Evolutionary conservation across 2,329 filamentous ascomycete species (phyloP), one percentile per base, ranked within the genome.

Genomic region (Penicillium sp.): DNA sequence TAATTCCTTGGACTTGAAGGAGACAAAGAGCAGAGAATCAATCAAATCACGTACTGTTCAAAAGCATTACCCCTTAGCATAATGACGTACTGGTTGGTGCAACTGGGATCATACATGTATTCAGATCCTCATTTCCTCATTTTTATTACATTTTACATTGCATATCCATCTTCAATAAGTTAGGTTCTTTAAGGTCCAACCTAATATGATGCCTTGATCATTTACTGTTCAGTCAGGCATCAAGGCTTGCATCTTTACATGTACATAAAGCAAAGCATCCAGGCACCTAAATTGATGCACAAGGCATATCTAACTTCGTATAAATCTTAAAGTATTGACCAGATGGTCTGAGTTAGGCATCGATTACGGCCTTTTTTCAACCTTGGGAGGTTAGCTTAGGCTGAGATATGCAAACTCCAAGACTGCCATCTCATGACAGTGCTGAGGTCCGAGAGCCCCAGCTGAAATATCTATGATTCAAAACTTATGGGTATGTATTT

Each of bases 151-250:
- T 11, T 7, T n/a, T 23, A 9, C 11, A 31, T 31, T 25, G 0
- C 9, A 2, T 9, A 31, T 39, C 13, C n/a, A 31, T 45, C 10
- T 38, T 8, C n/a, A 38, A 33, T 13, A 25, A 5, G 7, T 19
- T 52, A 31, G 36, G 16, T 53, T 19, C 41, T 48, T 34, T n/a
- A 41, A 16, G n/a, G 43, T 29, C 54, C 54, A 57, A 53, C 8
- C 13, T 47, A 25, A 31, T 46, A 15, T 31, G 13, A 33, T 46
- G 23, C 21, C 36, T 43, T 31, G 19, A 13, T 40, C n/a, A 38
- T 31, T 53, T 21, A 3, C 15, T 16, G n/a, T 40, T 40, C 4
- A 16, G 49, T 56, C 54, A 56, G 54, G 54, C 54, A 56, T 31
- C 48, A 29, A 41, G 41, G 41, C 41, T 46, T 56, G 49, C 54